Base-by-base conservation (phyloP, 2,329 filamentous ascomycete species). In the Claviceps sp. region DNA sequence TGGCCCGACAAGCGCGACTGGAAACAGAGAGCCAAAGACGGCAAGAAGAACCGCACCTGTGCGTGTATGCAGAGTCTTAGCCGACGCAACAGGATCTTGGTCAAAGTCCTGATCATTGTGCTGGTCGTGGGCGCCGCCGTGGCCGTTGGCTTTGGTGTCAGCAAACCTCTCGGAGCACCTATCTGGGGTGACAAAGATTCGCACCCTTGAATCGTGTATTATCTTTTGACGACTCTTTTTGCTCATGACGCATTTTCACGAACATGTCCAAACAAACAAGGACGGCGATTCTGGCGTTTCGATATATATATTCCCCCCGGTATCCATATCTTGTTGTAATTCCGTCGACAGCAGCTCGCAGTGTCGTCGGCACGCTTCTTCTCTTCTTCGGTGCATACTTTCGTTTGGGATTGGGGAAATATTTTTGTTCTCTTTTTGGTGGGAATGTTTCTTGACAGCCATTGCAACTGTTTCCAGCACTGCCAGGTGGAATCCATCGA, bases 1-100 rank as follows among this genome's bases (percentile, higher is more conserved):
- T 83, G 79, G 79, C 79, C 79, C 5, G 74, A 75, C 52, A 73
- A 78, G 60, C 71, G 74, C 24, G 73, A 81, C 61, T 81, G 79
- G 78, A 77, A 75, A 63, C 69, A 72, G 54, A 78, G 79, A 68
- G 76, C 77, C 55, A 77, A 76, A 65, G 73, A 70, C 11, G 75
- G 75, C 54, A 79, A 79, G 67, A 69, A 69, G 56, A 74, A 72
- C 54, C 66, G 70, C 55, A 72, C 68, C 51, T 80, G 77, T 63
- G 72, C 72, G 52, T 77, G 72, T 55, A 68, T 82, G 65, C 73
- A 75, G 45, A 64, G 65, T 36, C 69, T 82, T 49, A 76, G 71
- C 67, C 72, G 71, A 59, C 74, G 76, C 47, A 79, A 75, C 56
- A 72, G 72, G 40, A 72, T 82, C 55, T 67, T 75, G 38, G 67